These are phyloP conservation scores for Mucor ambiguus DNA, from an alignment of 371 early-diverging fungal genomes.

Conservation along the genomic window DNA sequence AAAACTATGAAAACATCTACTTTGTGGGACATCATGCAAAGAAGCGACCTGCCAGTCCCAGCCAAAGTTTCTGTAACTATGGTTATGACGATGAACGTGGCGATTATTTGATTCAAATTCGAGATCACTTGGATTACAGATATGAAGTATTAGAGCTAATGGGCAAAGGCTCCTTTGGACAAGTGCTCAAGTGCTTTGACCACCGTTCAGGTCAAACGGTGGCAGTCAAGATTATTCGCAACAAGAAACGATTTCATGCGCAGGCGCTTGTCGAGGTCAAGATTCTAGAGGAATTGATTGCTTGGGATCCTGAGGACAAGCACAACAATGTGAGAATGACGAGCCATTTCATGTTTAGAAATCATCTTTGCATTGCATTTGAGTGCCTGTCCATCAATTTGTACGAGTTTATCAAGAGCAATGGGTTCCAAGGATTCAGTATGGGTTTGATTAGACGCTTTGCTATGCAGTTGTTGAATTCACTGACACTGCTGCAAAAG, in stretches of 20 bases:
- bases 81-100: constrained; percentile 89
- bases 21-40: constrained; percentile 80
- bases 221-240: constrained; percentile 92
- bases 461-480: constrained; percentile 74
- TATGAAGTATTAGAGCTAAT: constrained; percentile 81
- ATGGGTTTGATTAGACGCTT: constrained; percentile 70
- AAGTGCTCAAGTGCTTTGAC: constrained; percentile 85
- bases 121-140: constrained; percentile 82
- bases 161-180: constrained; percentile 94
- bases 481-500: constrained; percentile 63
- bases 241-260: constrained; percentile 85
- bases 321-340: constrained; percentile 78
- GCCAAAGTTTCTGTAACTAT: constrained; percentile 55
- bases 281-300: constrained; percentile 67
- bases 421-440: constrained; percentile 80
- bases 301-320: constrained; percentile 66
- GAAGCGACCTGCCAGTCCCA: constrained; percentile 53
- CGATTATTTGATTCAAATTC: constrained; percentile 72
- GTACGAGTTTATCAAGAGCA: constrained; percentile 88
- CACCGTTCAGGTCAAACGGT: constrained; percentile 73
- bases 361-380: constrained; percentile 88
- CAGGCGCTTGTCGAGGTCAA: constrained; percentile 89
- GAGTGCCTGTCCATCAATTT: constrained; percentile 89
- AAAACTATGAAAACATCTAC: constrained; percentile 79
- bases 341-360: constrained; percentile 82